These are phyloP conservation scores for Penicillium lagena DNA, from an alignment of 495 filamentous ascomycete genomes.

Conservation along the genomic window DNA sequence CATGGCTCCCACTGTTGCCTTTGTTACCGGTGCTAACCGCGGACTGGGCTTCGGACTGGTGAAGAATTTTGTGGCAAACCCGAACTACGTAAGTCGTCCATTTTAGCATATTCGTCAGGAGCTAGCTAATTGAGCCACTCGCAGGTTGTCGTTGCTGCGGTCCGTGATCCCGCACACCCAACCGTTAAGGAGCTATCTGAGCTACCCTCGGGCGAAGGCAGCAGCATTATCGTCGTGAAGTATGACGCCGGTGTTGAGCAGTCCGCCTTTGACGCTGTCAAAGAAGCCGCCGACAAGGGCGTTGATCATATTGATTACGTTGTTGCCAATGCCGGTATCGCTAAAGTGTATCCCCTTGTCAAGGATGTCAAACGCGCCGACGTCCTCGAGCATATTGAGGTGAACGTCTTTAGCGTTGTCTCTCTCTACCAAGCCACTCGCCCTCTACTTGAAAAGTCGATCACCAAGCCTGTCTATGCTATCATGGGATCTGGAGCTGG, in stretches of 20 bases:
- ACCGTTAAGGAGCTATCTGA: slow-evolving; percentile 16
- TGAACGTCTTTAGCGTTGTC: slow-evolving; percentile 11
- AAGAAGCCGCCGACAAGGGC: slow-evolving; percentile 17
- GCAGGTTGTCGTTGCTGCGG: slow-evolving; percentile 43
- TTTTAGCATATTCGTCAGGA: too few relatives aligned
- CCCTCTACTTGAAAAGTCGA: slow-evolving; percentile 24
- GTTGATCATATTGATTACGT: slow-evolving; percentile 41
- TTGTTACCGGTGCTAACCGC: slow-evolving; percentile 34
- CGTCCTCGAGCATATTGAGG: slow-evolving; percentile 16
- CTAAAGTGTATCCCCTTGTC: slow-evolving; percentile 8
- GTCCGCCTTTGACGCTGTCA: slow-evolving; percentile 17
- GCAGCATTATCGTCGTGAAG: slow-evolving; percentile 31
- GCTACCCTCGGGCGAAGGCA: slow-evolving; percentile 23
- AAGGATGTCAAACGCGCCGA: slow-evolving; percentile 14
- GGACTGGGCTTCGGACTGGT: slow-evolving; percentile 43
- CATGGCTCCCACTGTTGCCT: slow-evolving; percentile 16
- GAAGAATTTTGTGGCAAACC: slow-evolving; percentile 28
- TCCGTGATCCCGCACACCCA: slow-evolving; percentile 25
- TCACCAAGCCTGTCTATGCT: slow-evolving; percentile 32
- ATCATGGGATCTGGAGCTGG: slow-evolving; percentile 24
- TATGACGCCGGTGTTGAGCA: slow-evolving; percentile 29
- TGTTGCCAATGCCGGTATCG: slow-evolving; percentile 44
- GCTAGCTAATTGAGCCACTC: too few relatives aligned
- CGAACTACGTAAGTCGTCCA: slow-evolving; percentile 38
- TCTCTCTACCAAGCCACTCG: slow-evolving; percentile 16